These are phyloP conservation scores for Botrytis medusae DNA, from an alignment of 2,329 filamentous ascomycete species.

Conservation along the genomic window DNA sequence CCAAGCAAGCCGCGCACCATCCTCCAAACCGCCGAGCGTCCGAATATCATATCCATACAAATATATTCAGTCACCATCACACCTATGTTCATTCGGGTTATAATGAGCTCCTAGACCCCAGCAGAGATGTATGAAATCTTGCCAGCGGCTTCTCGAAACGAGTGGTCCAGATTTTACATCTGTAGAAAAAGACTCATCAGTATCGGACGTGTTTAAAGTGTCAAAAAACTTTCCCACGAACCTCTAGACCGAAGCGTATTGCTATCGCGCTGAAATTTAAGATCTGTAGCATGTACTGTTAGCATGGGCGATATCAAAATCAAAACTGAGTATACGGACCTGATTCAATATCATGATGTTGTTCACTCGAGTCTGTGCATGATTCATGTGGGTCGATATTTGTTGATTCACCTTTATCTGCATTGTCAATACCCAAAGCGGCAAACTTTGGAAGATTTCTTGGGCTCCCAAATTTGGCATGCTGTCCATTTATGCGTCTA, in stretches of 20 bases:
- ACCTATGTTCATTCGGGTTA: not conserved
- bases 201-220: not conserved
- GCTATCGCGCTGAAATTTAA: not conserved
- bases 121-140: slow-evolving; percentile 4
- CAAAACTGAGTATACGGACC: not conserved
- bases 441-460: not conserved
- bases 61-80: not conserved
- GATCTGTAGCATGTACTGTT: not conserved
- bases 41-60: not conserved
- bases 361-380: not conserved
- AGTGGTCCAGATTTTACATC: not conserved
- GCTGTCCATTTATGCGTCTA: not conserved
- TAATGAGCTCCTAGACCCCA: not conserved
- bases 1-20: not conserved
- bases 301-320: not conserved
- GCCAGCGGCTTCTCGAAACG: not conserved
- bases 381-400: not conserved
- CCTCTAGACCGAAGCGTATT: not conserved
- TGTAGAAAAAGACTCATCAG: not conserved
- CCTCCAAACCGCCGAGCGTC: not conserved
- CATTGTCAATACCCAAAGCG: too few species aligned
- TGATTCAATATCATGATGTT: not conserved
- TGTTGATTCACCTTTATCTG: not conserved
- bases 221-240: not conserved
- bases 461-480: not conserved